These are phyloP conservation scores for Dryas drummondii DNA, from an alignment of 306 rosid genomes.

Conservation along the genomic window DNA sequence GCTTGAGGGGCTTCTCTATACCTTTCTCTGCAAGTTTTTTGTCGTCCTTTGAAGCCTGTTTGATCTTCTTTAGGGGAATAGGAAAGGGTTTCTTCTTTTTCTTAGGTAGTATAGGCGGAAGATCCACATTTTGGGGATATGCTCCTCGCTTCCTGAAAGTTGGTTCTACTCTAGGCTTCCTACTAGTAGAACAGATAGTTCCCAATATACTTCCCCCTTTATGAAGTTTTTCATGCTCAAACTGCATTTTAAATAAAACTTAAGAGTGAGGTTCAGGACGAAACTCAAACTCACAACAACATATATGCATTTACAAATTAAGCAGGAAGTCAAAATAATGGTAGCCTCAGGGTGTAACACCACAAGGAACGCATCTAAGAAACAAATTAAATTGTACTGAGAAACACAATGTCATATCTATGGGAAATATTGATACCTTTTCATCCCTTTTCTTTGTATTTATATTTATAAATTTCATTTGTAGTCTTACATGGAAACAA, in stretches of 20 bases:
- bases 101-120: conserved; percentile 66
- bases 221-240: conserved; percentile 39
- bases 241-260: conserved; percentile 44
- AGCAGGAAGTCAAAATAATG: background rate
- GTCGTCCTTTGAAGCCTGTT: conserved; percentile 56
- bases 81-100: conserved; percentile 88
- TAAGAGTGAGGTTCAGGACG: conserved; percentile 10
- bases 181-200: conserved; percentile 41
- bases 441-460: background rate
- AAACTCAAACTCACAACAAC: background rate
- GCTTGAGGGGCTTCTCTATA: conserved; percentile 79
- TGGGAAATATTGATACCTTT: background rate
- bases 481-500: background rate
- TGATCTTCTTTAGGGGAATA: conserved; percentile 71
- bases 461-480: background rate
- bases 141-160: conserved; percentile 35
- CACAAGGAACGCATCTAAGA: background rate
- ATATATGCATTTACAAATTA: background rate
- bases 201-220: conserved; percentile 30
- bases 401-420: background rate
- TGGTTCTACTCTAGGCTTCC: conserved; percentile 39
- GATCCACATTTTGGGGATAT: conserved; percentile 71
- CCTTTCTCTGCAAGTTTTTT: conserved; percentile 76
- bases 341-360: background rate
- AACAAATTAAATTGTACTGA: background rate